phyloP scores from a whole-genome alignment of 2,329 filamentous ascomycete species.

The Lachnellula subtilissima region DNA sequence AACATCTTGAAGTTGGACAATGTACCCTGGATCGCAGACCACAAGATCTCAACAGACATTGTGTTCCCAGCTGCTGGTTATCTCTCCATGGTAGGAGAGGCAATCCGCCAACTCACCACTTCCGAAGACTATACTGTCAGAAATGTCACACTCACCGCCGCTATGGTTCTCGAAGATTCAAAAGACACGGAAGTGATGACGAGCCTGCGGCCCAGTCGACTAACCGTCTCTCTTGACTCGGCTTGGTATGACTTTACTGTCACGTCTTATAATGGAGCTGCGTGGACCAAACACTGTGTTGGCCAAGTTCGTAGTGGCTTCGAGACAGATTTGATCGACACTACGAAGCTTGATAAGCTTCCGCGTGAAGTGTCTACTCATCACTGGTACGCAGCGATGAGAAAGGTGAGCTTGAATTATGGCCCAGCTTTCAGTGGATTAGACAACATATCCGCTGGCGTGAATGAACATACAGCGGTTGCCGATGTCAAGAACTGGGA shows the following conservation, averaged over 20 bases:
- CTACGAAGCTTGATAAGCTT: neutral
- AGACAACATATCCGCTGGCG: conserved; percentile 7
- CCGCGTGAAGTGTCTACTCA: neutral
- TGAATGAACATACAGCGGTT: neutral
- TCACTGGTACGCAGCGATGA: conserved; percentile 18
- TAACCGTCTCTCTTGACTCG: conserved; percentile 21
- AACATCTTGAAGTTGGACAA: conserved; percentile 29
- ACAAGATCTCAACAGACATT: conserved; percentile 43
- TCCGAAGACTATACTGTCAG: conserved; percentile 13
- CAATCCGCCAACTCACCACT: conserved; percentile 11
- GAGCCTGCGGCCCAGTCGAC: conserved; percentile 16
- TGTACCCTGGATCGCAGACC: conserved; percentile 45
- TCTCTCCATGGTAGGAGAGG: conserved; percentile 25
- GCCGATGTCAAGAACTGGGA: neutral
- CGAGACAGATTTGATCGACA: neutral
- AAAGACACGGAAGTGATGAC: conserved; percentile 26
- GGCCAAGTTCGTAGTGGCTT: conserved; percentile 19
- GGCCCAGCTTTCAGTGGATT: conserved; percentile 21
- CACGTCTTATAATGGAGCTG: conserved; percentile 21
- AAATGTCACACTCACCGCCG: conserved; percentile 7
- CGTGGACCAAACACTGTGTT: conserved; percentile 30
- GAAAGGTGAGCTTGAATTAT: conserved; percentile 22
- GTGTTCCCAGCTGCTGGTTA: conserved; percentile 43
- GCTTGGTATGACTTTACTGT: conserved; percentile 30
- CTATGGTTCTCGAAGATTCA: conserved; percentile 20